Conservation (phyloP, 192 early-diverging fungal species). For the Linnemannia schmuckeri region DNA sequence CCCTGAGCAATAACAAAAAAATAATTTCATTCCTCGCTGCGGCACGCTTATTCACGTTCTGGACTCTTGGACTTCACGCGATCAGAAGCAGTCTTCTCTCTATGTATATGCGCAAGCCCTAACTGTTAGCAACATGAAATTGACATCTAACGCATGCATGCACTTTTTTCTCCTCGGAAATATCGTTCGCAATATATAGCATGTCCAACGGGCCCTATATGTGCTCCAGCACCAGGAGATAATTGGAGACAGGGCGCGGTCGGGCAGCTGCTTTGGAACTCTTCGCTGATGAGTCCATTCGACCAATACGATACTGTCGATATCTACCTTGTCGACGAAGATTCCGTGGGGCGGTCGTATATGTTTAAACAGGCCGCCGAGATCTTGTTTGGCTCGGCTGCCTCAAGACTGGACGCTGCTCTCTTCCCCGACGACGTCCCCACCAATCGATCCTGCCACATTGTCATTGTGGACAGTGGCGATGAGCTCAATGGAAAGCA, state of each 20-base stretch:
- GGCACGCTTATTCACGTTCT: not conserved
- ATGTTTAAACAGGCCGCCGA: slow-evolving; percentile 17
- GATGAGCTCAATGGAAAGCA: slow-evolving; percentile 21
- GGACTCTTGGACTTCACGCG: not conserved
- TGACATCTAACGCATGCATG: not conserved
- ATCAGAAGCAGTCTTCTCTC: not conserved
- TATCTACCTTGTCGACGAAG: slow-evolving; percentile 33
- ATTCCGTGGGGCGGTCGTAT: not conserved
- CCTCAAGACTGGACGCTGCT: slow-evolving; percentile 5
- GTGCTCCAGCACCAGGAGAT: slow-evolving; percentile 23
- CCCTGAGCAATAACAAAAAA: not conserved
- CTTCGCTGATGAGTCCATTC: slow-evolving; percentile 8
- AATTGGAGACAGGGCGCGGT: slow-evolving; percentile 26
- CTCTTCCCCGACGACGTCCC: slow-evolving; percentile 28
- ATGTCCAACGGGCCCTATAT: slow-evolving; percentile 28
- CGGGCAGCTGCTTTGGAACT: slow-evolving; percentile 36
- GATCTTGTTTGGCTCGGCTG: slow-evolving; percentile 3
- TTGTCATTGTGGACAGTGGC: slow-evolving; percentile 10
- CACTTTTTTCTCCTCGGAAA: not conserved
- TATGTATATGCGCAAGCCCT: not conserved
- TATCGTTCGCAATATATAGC: slow-evolving; percentile 4
- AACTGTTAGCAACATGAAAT: not conserved
- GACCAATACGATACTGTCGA: slow-evolving; percentile 36
- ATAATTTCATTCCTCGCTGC: not conserved
- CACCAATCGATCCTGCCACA: slow-evolving; percentile 36